These are phyloP conservation scores for Viridothelium virens DNA, from an alignment of 495 filamentous ascomycete genomes.

Conservation along the genomic window DNA sequence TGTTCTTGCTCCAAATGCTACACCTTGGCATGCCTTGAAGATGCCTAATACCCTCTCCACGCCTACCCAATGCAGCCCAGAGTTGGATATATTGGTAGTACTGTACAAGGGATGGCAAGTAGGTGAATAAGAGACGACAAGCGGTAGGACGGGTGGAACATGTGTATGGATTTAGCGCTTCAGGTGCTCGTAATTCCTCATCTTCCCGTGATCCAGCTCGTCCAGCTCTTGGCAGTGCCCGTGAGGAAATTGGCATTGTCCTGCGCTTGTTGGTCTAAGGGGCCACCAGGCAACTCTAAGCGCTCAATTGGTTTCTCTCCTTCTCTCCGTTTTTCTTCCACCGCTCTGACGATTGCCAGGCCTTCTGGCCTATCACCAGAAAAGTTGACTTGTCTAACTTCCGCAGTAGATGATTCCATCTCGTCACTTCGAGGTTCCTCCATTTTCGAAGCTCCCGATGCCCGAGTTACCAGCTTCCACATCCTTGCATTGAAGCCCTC, in stretches of 20 bases:
- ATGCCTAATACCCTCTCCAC: background rate
- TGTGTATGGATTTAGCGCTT: background rate
- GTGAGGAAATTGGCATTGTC: conserved; percentile 12
- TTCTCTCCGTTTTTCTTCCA: conserved; percentile 22
- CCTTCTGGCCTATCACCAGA: conserved; percentile 19
- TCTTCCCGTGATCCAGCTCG: conserved; percentile 25
- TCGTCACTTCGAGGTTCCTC: conserved; percentile 16
- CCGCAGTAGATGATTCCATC: background rate
- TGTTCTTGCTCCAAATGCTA: background rate
- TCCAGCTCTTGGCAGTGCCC: conserved; percentile 22
- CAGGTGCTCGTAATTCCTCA: background rate
- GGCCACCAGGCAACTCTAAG: conserved; percentile 20
- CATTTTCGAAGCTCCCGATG: conserved; percentile 25
- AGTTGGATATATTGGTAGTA: background rate
- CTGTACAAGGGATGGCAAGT: background rate
- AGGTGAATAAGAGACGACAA: background rate
- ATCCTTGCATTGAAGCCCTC: conserved; percentile 23
- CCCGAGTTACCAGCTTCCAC: conserved; percentile 25
- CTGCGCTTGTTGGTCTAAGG: conserved; percentile 28
- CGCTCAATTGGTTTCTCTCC: conserved; percentile 22
- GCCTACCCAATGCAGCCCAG: background rate
- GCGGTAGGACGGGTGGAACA: background rate
- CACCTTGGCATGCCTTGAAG: background rate
- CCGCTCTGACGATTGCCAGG: conserved; percentile 22
- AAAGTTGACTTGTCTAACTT: conserved; percentile 4